A percentile compares a stretch with the other conserved stretches of the same genome.
Conservation (phyloP, 2,329 filamentous ascomycete genomes). For the Calycina herbarum region DNA sequence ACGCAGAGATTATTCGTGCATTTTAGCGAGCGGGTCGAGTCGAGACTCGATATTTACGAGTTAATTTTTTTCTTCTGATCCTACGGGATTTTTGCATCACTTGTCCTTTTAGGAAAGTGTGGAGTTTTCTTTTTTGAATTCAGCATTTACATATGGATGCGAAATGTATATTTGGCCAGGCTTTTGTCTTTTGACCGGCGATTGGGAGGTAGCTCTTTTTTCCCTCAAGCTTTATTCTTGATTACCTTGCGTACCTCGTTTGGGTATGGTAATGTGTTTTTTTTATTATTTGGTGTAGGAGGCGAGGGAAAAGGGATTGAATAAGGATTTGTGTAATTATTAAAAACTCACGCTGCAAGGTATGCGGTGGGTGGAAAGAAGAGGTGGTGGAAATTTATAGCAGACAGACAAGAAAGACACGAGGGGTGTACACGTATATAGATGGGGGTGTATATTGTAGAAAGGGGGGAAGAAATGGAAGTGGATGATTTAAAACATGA, state of each 20-base stretch:
- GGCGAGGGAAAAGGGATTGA: neutral
- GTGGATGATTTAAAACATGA: no score
- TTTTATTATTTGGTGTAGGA: neutral
- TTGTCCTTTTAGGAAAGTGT: neutral
- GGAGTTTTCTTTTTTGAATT: constrained; percentile 9
- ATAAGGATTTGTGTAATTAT: neutral
- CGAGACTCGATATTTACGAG: neutral
- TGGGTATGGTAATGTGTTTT: constrained; percentile 2
- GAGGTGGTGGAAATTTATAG: neutral
- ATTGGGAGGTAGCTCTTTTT: neutral
- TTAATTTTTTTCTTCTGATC: neutral
- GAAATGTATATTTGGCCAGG: neutral
- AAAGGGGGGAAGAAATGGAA: no score
- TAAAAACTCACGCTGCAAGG: neutral
- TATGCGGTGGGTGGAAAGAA: neutral
- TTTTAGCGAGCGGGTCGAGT: constrained; percentile 12
- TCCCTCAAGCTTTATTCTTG: neutral
- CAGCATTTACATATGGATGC: constrained; percentile 13
- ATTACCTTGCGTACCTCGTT: neutral
- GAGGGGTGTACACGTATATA: no score
- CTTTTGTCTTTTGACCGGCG: neutral
- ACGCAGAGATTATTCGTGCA: neutral
- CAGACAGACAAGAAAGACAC: neutral
- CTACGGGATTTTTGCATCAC: constrained; percentile 8
- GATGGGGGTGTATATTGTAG: no score